Percentiles rank a stretch among this genome's conserved stretches.
Evolutionary conservation across 2,329 filamentous ascomycete genomes (phyloP).

Genomic region (Botrytis porri): DNA sequence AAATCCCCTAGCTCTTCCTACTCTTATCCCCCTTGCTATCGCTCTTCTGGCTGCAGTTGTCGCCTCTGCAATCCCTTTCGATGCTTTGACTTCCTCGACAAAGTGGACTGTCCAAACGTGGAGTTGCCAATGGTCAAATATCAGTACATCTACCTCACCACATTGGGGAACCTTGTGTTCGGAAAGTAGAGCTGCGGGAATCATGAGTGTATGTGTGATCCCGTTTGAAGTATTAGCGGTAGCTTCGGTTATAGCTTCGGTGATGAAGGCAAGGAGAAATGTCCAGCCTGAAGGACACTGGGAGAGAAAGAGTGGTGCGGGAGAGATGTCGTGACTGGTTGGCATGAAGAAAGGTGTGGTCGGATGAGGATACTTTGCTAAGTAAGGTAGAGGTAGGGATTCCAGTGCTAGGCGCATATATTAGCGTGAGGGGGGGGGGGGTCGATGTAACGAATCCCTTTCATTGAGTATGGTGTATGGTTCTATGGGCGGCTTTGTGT

Average conservation of each 20-base stretch:
- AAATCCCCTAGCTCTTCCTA: slow-evolving; percentile 32
- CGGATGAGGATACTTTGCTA: neutral
- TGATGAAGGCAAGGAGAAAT: slow-evolving; percentile 47
- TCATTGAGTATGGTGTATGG: neutral
- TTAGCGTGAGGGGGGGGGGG: neutral
- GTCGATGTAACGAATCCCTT: neutral
- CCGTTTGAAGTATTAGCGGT: slow-evolving; percentile 53
- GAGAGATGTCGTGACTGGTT: slow-evolving; percentile 30
- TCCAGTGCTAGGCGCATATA: neutral
- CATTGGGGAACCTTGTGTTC: slow-evolving; percentile 56
- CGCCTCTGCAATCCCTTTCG: slow-evolving; percentile 56
- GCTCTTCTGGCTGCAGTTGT: slow-evolving; percentile 49
- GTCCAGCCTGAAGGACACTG: slow-evolving; percentile 21
- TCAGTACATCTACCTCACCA: slow-evolving; percentile 52
- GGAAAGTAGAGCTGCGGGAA: slow-evolving; percentile 53
- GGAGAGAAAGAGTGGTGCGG: slow-evolving; percentile 36
- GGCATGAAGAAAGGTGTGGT: neutral
- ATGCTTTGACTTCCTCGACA: slow-evolving; percentile 50
- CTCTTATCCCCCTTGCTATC: slow-evolving; percentile 43
- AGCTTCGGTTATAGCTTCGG: slow-evolving; percentile 44
- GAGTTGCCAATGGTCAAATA: slow-evolving; percentile 57
- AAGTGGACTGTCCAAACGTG: slow-evolving; percentile 58
- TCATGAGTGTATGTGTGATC: slow-evolving; percentile 54
- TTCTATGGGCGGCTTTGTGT: neutral
- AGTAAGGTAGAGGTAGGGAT: neutral